Conservation (phyloP, 2,329 filamentous ascomycete species). For the Clonostachys solani region DNA sequence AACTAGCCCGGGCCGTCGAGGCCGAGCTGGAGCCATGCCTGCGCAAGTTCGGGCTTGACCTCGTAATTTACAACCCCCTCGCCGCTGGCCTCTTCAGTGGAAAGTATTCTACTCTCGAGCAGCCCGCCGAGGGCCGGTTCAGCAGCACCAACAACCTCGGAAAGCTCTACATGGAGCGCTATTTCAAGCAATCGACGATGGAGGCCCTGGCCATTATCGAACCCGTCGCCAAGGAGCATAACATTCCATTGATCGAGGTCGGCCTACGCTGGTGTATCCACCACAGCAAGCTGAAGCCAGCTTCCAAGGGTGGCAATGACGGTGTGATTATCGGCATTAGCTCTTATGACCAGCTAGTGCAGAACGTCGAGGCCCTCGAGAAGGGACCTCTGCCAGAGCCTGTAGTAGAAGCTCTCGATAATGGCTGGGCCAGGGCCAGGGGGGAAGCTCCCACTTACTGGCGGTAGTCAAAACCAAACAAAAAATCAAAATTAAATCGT, state of each 20-base stretch:
- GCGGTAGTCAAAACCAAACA: neutral
- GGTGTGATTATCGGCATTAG: constrained; percentile 2
- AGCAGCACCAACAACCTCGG: constrained; percentile 5
- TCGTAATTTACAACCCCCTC: constrained; percentile 69
- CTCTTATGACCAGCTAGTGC: constrained; percentile 35
- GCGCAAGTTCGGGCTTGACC: constrained; percentile 62
- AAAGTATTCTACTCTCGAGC: constrained; percentile 33
- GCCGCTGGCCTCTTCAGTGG: constrained; percentile 68
- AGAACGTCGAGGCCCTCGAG: constrained; percentile 31
- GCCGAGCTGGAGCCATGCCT: constrained; percentile 62
- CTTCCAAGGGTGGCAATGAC: constrained; percentile 2
- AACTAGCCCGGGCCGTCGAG: constrained; percentile 58
- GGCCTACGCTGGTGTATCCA: constrained; percentile 2
- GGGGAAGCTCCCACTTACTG: constrained; percentile 2
- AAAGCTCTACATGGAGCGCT: constrained; percentile 4
- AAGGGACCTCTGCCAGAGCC: constrained; percentile 2
- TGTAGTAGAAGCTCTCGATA: constrained; percentile 1
- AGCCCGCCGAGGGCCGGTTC: constrained; percentile 18
- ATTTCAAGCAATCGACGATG: constrained; percentile 2
- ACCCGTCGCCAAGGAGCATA: constrained; percentile 1
- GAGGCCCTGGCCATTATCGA: constrained; percentile 2
- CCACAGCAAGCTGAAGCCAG: constrained; percentile 2
- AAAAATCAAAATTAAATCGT: no score
- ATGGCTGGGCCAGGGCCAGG: constrained; percentile 1
- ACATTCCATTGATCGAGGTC: constrained; percentile 2